phyloP scores from a whole-genome alignment of 208 protist species.

The Borovskyia barvae region DNA sequence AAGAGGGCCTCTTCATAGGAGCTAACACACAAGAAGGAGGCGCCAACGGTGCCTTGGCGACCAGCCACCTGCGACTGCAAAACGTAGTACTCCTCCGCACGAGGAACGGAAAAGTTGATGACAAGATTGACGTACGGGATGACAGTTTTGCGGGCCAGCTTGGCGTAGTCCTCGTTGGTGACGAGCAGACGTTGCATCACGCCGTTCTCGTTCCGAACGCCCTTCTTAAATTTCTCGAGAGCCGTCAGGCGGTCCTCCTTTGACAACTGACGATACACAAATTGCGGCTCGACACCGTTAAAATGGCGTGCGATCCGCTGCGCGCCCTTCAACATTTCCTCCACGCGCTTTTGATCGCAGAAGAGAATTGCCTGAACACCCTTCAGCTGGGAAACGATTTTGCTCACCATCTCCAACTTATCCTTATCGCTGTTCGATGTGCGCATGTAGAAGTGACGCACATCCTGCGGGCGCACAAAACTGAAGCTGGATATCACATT shows the following conservation, averaged over 20 bases:
- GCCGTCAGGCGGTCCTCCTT: constrained; percentile 75
- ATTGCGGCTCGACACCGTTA: constrained; percentile 76
- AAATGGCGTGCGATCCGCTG: constrained; percentile 68
- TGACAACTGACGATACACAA: constrained; percentile 70
- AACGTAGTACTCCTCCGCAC: constrained; percentile 83
- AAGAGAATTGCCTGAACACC: constrained; percentile 90
- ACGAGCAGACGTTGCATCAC: constrained; percentile 86
- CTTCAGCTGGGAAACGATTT: constrained; percentile 83
- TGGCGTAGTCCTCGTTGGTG: constrained; percentile 90
- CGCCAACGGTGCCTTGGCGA: constrained; percentile 76
- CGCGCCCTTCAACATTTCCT: constrained; percentile 64
- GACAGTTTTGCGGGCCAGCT: constrained; percentile 81
- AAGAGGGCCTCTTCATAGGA: constrained; percentile 44
- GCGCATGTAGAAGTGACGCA: constrained; percentile 79
- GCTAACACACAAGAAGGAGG: constrained; percentile 79
- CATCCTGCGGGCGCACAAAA: constrained; percentile 76
- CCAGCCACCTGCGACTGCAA: constrained; percentile 82
- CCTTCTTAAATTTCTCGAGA: constrained; percentile 87
- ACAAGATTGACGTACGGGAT: constrained; percentile 91
- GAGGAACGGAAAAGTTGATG: constrained; percentile 84
- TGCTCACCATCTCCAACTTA: constrained; percentile 79
- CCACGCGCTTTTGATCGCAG: constrained; percentile 81
- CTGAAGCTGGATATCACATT: constrained; percentile 78
- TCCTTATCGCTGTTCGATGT: constrained; percentile 63
- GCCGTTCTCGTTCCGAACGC: constrained; percentile 72